Evolutionary conservation across 2,329 filamentous ascomycete species (phyloP).

Genomic region (Curvularia verruculosa): DNA sequence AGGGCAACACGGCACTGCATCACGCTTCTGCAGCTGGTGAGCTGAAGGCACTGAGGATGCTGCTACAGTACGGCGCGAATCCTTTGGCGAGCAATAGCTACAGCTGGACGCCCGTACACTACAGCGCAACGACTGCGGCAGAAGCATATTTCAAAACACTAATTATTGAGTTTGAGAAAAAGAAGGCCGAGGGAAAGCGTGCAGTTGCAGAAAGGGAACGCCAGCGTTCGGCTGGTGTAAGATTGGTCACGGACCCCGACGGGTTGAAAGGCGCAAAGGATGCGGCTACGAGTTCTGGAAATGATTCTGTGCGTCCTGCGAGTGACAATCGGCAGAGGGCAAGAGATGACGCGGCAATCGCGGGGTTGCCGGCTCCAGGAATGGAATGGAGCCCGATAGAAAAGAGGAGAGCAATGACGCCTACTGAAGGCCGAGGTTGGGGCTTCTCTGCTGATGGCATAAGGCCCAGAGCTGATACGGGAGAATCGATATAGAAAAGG

Average conservation of each 20-base stretch:
- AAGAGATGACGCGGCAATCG: constrained; percentile 44
- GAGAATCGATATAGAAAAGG: constrained; percentile 31
- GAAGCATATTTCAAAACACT: constrained; percentile 84
- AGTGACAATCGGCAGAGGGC: constrained; percentile 27
- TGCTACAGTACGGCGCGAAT: constrained; percentile 80
- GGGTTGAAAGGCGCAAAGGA: neutral
- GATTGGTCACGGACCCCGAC: constrained; percentile 11
- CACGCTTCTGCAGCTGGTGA: constrained; percentile 85
- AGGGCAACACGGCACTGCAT: constrained; percentile 87
- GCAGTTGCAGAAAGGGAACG: constrained; percentile 39
- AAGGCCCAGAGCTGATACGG: constrained; percentile 47
- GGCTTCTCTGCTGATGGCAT: constrained; percentile 36
- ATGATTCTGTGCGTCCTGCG: constrained; percentile 5
- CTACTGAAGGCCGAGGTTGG: constrained; percentile 44
- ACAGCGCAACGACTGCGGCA: constrained; percentile 80
- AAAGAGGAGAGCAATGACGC: constrained; percentile 48
- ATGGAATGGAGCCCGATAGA: constrained; percentile 51
- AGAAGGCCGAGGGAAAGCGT: constrained; percentile 55
- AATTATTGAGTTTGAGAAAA: constrained; percentile 72
- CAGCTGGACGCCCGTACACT: constrained; percentile 83
- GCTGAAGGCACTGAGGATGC: constrained; percentile 74
- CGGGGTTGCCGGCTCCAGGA: constrained; percentile 38
- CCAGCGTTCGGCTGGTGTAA: constrained; percentile 39
- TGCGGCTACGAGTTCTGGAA: neutral
- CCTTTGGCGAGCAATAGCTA: constrained; percentile 73